Conservation (phyloP, 2,329 filamentous ascomycete genomes). For the Diaporthe aspalathi region DNA sequence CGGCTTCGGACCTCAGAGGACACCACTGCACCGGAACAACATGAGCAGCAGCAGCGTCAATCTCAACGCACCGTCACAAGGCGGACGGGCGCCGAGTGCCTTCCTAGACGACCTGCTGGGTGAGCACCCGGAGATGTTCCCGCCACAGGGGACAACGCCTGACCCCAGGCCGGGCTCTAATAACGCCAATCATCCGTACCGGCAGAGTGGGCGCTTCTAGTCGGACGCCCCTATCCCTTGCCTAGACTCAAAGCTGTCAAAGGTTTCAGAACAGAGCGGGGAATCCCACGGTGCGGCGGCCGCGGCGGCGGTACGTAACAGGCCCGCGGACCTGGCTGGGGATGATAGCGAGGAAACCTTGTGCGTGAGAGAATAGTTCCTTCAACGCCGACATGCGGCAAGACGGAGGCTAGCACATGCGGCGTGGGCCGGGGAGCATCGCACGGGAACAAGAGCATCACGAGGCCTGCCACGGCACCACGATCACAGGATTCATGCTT, state of each 20-base stretch:
- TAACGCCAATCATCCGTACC: slow-evolving; percentile 40
- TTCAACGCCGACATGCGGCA: background rate
- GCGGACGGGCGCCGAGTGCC: slow-evolving; percentile 82
- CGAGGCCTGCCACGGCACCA: background rate
- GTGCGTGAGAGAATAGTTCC: background rate
- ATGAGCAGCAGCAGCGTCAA: slow-evolving; percentile 75
- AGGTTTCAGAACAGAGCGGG: slow-evolving; percentile 37
- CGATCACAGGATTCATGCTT: slow-evolving; percentile 19
- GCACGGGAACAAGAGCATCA: background rate
- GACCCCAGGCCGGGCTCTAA: slow-evolving; percentile 44
- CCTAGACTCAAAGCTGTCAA: slow-evolving; percentile 36
- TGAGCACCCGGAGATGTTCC: slow-evolving; percentile 70
- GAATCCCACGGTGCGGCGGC: slow-evolving; percentile 21
- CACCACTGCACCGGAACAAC: slow-evolving; percentile 50
- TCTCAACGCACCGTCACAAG: slow-evolving; percentile 70
- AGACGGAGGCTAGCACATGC: background rate
- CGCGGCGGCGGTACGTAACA: background rate
- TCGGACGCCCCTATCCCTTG: slow-evolving; percentile 25
- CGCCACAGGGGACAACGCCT: slow-evolving; percentile 49
- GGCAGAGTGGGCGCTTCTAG: slow-evolving; percentile 42
- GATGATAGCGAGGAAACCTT: slow-evolving; percentile 31
- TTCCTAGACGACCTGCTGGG: slow-evolving; percentile 92
- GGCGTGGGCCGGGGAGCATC: background rate
- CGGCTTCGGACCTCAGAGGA: slow-evolving; percentile 58
- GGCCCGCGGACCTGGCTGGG: background rate